Conservation (phyloP, 192 early-diverging fungal species). For the Obelidium mucronatum region DNA sequence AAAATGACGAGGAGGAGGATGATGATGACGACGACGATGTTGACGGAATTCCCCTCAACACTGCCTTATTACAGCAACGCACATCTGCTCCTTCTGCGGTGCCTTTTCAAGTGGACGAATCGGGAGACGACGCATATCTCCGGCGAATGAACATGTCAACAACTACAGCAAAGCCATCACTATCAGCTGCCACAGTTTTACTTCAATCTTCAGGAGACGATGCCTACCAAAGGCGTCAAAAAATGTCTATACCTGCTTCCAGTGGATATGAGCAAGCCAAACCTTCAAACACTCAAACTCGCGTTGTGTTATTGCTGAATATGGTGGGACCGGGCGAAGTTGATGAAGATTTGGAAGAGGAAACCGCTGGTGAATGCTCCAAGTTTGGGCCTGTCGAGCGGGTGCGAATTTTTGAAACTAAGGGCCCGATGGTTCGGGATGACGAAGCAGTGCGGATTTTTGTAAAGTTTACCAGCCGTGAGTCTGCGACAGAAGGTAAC, state of each 20-base stretch:
- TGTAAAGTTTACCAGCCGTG: slow-evolving; percentile 67
- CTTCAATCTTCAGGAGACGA: neutral
- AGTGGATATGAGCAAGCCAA: neutral
- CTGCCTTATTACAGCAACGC: slow-evolving; percentile 5
- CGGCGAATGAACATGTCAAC: slow-evolving; percentile 60
- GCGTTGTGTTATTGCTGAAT: slow-evolving; percentile 67
- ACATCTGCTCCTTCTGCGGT: slow-evolving; percentile 26
- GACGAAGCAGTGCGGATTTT: slow-evolving; percentile 83
- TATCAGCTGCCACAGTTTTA: neutral
- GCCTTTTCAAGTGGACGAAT: slow-evolving; percentile 52
- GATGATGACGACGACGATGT: slow-evolving; percentile 36
- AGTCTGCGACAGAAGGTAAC: slow-evolving; percentile 55
- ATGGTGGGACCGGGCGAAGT: slow-evolving; percentile 84
- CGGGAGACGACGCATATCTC: slow-evolving; percentile 76
- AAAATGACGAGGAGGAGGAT: neutral
- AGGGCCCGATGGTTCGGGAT: slow-evolving; percentile 41
- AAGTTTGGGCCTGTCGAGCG: slow-evolving; percentile 77
- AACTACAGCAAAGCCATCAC: slow-evolving; percentile 14
- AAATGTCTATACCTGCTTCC: neutral
- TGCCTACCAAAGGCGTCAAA: neutral
- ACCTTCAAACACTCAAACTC: slow-evolving; percentile 18
- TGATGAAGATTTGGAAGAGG: slow-evolving; percentile 74
- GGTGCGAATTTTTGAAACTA: slow-evolving; percentile 73
- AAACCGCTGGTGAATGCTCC: slow-evolving; percentile 81
- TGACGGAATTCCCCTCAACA: slow-evolving; percentile 26